These are phyloP conservation scores for Penicillium glabrum DNA, from an alignment of 2,329 filamentous ascomycete species.

Conservation along the genomic window DNA sequence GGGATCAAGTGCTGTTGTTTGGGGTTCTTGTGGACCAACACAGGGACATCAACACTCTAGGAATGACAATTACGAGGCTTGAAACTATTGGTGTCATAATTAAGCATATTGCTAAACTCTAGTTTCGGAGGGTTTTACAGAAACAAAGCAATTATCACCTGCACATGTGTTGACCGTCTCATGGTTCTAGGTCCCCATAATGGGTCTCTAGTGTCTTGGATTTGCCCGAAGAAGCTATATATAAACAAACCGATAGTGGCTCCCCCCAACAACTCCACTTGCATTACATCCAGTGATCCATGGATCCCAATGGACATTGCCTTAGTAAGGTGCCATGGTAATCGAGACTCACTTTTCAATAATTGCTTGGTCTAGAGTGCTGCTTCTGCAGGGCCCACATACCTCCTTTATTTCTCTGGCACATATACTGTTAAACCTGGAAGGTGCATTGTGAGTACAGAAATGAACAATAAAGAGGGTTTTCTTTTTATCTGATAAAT, in stretches of 20 bases:
- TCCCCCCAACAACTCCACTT: not conserved
- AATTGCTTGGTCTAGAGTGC: too few species aligned
- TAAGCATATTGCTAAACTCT: not conserved
- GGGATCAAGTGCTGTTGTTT: not conserved
- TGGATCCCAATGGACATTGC: not conserved
- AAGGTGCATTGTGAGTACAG: too few species aligned
- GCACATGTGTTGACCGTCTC: not conserved
- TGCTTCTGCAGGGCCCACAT: too few species aligned
- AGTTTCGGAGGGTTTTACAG: not conserved
- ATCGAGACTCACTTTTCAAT: too few species aligned
- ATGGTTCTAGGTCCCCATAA: not conserved
- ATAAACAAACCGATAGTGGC: constrained; percentile 9
- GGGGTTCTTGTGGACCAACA: not conserved
- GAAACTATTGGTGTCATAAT: not conserved
- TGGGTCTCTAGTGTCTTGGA: not conserved
- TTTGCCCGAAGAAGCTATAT: constrained; percentile 8
- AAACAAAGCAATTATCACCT: constrained; percentile 4
- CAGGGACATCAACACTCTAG: too few species aligned
- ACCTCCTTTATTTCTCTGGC: too few species aligned
- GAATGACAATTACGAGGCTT: too few species aligned
- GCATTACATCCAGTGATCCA: not conserved
- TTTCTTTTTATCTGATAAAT: too few species aligned
- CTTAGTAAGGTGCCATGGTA: not conserved
- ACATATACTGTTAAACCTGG: too few species aligned
- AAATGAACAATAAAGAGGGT: too few species aligned